These are phyloP conservation scores for Lolium multiflorum DNA, from an alignment of 176 grass and related monocot species.

Conservation along the genomic window DNA sequence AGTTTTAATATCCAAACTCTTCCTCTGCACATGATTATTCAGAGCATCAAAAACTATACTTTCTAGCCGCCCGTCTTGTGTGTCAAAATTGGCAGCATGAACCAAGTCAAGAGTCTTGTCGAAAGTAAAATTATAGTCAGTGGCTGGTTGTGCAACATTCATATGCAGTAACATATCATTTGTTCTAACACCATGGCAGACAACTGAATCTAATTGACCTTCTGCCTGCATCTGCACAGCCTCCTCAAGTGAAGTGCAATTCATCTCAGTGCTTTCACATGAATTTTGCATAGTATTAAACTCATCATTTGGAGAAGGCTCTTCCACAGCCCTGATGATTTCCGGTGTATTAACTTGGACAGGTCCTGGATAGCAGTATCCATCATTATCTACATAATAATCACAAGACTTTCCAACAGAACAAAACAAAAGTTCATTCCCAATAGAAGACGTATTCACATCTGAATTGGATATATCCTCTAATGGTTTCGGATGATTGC, in stretches of 20 bases:
- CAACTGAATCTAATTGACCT: slow-evolving; percentile 43
- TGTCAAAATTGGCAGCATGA: slow-evolving; percentile 33
- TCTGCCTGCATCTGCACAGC: slow-evolving; percentile 42
- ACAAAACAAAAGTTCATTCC: slow-evolving; percentile 37
- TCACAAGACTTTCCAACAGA: slow-evolving; percentile 37
- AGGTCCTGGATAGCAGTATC: slow-evolving; percentile 34
- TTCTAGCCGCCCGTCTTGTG: slow-evolving; percentile 56
- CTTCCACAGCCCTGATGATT: slow-evolving; percentile 20
- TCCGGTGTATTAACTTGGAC: slow-evolving; percentile 16
- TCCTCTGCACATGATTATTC: slow-evolving; percentile 48
- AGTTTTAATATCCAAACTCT: slow-evolving; percentile 25
- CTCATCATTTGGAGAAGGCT: slow-evolving; percentile 34
- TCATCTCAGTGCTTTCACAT: slow-evolving; percentile 38
- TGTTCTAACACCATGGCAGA: slow-evolving; percentile 38
- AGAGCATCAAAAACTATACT: slow-evolving; percentile 67
- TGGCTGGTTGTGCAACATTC: slow-evolving; percentile 16
- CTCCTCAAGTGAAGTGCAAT: slow-evolving; percentile 40
- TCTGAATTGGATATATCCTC: slow-evolving; percentile 23
- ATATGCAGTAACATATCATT: slow-evolving; percentile 39
- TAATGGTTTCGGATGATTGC: slow-evolving; percentile 22
- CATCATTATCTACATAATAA: slow-evolving; percentile 25
- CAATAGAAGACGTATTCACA: slow-evolving; percentile 40
- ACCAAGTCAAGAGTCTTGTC: slow-evolving; percentile 46
- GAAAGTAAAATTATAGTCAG: slow-evolving; percentile 44
- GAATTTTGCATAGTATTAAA: slow-evolving; percentile 35